Conservation (phyloP, 495 filamentous ascomycete genomes). For the Podospora fimiseda region DNA sequence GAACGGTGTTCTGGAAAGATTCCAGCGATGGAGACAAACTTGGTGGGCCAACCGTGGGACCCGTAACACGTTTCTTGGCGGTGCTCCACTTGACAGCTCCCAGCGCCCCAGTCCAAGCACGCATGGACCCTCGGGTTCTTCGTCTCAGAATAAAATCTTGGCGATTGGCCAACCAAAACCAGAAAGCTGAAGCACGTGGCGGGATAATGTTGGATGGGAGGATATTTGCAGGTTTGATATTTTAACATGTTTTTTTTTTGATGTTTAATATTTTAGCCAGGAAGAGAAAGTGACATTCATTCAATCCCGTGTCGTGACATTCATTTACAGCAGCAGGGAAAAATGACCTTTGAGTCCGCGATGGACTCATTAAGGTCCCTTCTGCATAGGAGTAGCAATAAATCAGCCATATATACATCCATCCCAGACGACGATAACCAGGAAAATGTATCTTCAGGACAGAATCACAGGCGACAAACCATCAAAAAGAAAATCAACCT, state of each 20-base stretch:
- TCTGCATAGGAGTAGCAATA: not conserved
- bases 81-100: too few species aligned
- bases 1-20: too few species aligned
- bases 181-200: not conserved
- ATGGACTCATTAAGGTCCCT: not conserved
- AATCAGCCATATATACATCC: not conserved
- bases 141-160: not conserved
- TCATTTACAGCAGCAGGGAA: not conserved
- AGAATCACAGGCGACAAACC: not conserved
- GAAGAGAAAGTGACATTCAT: not conserved
- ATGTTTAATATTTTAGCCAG: too few species aligned
- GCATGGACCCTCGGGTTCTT: not conserved
- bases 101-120: not conserved
- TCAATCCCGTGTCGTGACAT: too few species aligned
- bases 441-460: not conserved
- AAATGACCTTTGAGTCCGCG: not conserved
- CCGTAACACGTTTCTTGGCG: too few species aligned
- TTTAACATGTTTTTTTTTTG: too few species aligned
- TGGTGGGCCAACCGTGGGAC: too few species aligned
- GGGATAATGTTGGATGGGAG: not conserved
- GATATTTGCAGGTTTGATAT: too few species aligned
- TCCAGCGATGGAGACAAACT: too few species aligned
- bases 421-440: not conserved
- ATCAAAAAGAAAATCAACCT: too few species aligned
- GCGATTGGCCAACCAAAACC: not conserved